Percentiles rank a stretch among this genome's conserved stretches.
Conservation (phyloP, 805 yeast species). For the Lipomyces sp. region DNA sequence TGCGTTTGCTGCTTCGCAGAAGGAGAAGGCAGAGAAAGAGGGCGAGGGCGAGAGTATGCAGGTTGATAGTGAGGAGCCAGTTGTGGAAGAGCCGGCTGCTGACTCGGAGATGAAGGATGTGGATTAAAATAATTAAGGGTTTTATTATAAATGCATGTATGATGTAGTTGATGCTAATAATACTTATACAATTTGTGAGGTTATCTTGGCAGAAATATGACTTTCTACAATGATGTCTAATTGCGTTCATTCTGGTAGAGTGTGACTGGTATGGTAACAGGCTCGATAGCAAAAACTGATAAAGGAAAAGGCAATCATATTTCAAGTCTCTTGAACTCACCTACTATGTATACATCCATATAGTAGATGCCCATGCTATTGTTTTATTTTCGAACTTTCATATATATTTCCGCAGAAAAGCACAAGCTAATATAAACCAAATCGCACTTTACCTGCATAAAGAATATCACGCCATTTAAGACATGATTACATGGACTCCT, state of each 20-base stretch:
- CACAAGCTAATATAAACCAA: too few relatives aligned
- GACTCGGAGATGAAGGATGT: conserved; percentile 34
- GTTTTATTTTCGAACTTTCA: too few relatives aligned
- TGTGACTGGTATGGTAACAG: not conserved
- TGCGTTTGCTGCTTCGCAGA: conserved; percentile 41
- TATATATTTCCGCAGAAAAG: too few relatives aligned
- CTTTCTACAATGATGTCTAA: not conserved
- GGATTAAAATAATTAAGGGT: conserved; percentile 10
- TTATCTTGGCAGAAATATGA: not conserved
- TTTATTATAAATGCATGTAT: not conserved
- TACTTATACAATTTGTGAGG: not conserved
- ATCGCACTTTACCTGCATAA: too few relatives aligned
- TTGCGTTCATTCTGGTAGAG: not conserved
- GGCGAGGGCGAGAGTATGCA: conserved; percentile 18
- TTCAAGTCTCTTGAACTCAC: not conserved
- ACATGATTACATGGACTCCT: too few relatives aligned
- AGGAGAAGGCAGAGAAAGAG: conserved; percentile 14
- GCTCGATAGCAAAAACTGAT: not conserved
- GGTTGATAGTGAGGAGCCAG: conserved; percentile 11
- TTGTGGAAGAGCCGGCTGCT: conserved; percentile 15
- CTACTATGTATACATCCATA: not conserved
- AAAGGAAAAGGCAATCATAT: not conserved
- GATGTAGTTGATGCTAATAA: not conserved
- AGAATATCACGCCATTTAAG: too few relatives aligned
- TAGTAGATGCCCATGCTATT: too few relatives aligned